Conservation (phyloP, 495 filamentous ascomycete genomes). For the Wilcoxina mikolae region DNA sequence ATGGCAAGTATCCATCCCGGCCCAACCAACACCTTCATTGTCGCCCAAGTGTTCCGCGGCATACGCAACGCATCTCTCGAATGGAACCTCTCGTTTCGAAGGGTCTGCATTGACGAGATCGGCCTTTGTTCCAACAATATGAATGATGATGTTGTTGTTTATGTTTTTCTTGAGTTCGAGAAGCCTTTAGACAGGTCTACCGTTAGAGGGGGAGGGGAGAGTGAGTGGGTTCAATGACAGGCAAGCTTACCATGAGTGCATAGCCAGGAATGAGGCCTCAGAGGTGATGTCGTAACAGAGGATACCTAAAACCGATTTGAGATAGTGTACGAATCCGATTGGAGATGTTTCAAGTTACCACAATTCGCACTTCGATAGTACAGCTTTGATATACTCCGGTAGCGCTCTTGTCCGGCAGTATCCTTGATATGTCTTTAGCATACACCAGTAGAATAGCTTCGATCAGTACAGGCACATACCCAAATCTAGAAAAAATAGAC, state of each 20-base stretch:
- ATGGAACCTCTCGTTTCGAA: slow-evolving; percentile 60
- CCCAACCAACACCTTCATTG: slow-evolving; percentile 29
- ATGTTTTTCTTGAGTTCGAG: slow-evolving; percentile 30
- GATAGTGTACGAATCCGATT: background rate
- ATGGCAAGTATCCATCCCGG: slow-evolving; percentile 91
- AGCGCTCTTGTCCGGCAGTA: slow-evolving; percentile 80
- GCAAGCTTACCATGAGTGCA: slow-evolving; percentile 75
- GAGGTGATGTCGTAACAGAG: slow-evolving; percentile 92
- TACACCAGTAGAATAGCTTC: background rate
- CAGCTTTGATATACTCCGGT: slow-evolving; percentile 77
- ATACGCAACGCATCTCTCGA: slow-evolving; percentile 87
- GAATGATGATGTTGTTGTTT: slow-evolving; percentile 62
- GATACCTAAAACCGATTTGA: slow-evolving; percentile 31
- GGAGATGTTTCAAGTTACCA: slow-evolving; percentile 35
- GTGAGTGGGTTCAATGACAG: slow-evolving; percentile 32
- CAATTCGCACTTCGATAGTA: slow-evolving; percentile 95
- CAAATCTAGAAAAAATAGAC: background rate
- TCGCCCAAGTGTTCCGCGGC: slow-evolving; percentile 65
- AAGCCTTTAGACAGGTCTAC: slow-evolving; percentile 21
- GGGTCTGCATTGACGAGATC: slow-evolving; percentile 80
- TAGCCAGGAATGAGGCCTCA: slow-evolving; percentile 71
- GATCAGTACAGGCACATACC: background rate
- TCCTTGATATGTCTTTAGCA: slow-evolving; percentile 14
- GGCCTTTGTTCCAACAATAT: slow-evolving; percentile 89
- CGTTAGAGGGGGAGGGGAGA: slow-evolving; percentile 14